A percentile compares a stretch with the other conserved stretches of the same genome.
Conservation (phyloP, 805 yeast genomes). For the Wickerhamomyces sydowiorum region DNA sequence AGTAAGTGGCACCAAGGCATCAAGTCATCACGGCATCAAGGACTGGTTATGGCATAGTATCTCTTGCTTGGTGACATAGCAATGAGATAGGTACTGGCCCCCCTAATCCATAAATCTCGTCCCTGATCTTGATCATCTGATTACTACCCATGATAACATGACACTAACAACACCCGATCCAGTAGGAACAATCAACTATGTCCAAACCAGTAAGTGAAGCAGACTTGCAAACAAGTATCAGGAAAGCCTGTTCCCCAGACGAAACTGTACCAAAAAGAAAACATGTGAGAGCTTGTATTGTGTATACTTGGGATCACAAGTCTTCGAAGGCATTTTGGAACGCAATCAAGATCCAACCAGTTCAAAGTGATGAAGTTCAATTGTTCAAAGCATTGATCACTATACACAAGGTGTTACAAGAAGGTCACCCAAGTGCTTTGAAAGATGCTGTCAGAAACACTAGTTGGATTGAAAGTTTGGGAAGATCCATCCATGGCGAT, state of each 20-base stretch:
- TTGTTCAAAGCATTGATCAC: conserved; percentile 80
- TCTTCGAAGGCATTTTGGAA: conserved; percentile 83
- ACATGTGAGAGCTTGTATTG: conserved; percentile 93
- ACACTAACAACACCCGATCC: not conserved
- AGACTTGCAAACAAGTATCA: conserved; percentile 36
- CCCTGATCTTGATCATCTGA: too few species aligned
- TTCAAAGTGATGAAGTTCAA: conserved; percentile 78
- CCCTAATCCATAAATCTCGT: too few species aligned
- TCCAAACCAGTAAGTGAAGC: conserved; percentile 26
- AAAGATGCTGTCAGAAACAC: conserved; percentile 74
- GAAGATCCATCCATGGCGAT: conserved; percentile 42
- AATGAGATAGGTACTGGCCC: too few species aligned
- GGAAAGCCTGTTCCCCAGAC: conserved; percentile 80
- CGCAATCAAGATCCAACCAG: conserved; percentile 69
- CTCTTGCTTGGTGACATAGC: too few species aligned
- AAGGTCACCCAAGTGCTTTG: conserved; percentile 87
- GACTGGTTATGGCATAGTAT: too few species aligned
- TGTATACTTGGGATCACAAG: conserved; percentile 94
- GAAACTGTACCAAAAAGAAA: conserved; percentile 93
- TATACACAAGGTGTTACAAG: conserved; percentile 91
- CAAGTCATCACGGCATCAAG: too few species aligned
- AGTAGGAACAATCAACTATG: conserved; percentile 5
- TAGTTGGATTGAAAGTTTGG: conserved; percentile 72
- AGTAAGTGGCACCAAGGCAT: too few species aligned
- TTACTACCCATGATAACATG: not conserved